Percentiles rank a stretch among this genome's conserved stretches.
Conservation (phyloP, 163 green algal species). For the Scenedesmus sp. region DNA sequence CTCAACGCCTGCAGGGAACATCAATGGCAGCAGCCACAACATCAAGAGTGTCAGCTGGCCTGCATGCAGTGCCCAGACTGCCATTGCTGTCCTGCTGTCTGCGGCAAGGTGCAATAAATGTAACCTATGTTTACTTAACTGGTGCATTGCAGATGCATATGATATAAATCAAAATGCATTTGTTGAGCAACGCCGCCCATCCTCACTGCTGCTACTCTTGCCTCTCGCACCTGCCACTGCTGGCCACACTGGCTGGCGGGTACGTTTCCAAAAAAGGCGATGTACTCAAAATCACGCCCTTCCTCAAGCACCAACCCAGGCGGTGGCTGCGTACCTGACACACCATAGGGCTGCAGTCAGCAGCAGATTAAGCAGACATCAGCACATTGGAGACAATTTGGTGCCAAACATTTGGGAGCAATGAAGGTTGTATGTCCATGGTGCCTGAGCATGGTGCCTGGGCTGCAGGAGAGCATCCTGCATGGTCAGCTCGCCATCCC, state of each 20-base stretch:
- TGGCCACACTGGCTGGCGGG: constrained; percentile 24
- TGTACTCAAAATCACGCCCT: not conserved
- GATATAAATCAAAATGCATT: not conserved
- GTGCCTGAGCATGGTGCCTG: too few species aligned
- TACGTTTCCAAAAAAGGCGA: constrained; percentile 4
- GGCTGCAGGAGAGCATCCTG: not conserved
- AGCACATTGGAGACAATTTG: not conserved
- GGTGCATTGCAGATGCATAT: not conserved
- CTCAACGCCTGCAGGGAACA: constrained; percentile 17
- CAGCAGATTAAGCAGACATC: not conserved
- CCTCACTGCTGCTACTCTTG: not conserved
- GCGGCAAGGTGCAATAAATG: not conserved
- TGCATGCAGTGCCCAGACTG: not conserved
- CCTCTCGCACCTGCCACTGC: not conserved
- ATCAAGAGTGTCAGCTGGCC: not conserved
- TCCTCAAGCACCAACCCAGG: constrained; percentile 13
- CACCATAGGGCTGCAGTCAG: constrained; percentile 41
- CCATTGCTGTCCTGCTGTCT: not conserved
- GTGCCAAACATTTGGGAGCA: too few species aligned
- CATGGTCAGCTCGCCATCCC: not conserved
- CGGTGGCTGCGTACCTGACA: constrained; percentile 36
- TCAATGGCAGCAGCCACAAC: not conserved
- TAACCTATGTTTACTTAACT: not conserved
- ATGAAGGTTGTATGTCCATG: too few species aligned
- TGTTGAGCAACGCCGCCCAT: not conserved